Evolutionary conservation across 2,329 filamentous ascomycete genomes (phyloP).

Genomic region (Apiospora saccharicola): DNA sequence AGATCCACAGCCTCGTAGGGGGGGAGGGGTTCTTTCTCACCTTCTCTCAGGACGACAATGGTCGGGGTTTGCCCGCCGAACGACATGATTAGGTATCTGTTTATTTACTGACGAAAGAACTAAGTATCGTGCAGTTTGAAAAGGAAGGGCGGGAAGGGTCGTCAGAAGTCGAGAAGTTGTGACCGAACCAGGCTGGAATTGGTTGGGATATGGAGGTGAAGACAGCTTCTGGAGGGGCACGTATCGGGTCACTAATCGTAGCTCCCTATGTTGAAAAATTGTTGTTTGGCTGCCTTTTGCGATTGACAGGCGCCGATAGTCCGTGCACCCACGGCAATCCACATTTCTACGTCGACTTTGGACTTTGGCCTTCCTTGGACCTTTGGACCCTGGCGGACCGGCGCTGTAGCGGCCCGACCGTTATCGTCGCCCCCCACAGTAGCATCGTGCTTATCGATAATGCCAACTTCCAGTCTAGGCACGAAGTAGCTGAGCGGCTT

Average conservation of each 20-base stretch:
- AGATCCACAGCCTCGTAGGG: conserved; percentile 35
- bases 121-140: not conserved
- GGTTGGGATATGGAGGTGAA: conserved; percentile 18
- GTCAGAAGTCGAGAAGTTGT: not conserved
- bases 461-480: not conserved
- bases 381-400: not conserved
- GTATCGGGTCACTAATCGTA: conserved; percentile 20
- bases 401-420: conserved; percentile 13
- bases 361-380: conserved; percentile 7
- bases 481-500: not conserved
- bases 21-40: conserved; percentile 60
- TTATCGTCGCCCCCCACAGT: not conserved
- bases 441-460: not conserved
- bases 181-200: conserved; percentile 15
- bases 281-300: conserved; percentile 16
- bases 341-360: not conserved
- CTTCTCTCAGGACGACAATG: conserved; percentile 97
- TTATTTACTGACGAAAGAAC: not conserved
- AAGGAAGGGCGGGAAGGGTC: not conserved
- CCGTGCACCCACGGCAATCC: conserved; percentile 5
- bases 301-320: conserved; percentile 17
- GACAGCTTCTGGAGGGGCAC: conserved; percentile 18
- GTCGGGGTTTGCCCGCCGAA: conserved; percentile 98
- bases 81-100: conserved; percentile 67
- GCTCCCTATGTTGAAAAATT: conserved; percentile 19